Conservation (phyloP, 1,284 basidiomycete species). For the Gymnopus androsaceus region DNA sequence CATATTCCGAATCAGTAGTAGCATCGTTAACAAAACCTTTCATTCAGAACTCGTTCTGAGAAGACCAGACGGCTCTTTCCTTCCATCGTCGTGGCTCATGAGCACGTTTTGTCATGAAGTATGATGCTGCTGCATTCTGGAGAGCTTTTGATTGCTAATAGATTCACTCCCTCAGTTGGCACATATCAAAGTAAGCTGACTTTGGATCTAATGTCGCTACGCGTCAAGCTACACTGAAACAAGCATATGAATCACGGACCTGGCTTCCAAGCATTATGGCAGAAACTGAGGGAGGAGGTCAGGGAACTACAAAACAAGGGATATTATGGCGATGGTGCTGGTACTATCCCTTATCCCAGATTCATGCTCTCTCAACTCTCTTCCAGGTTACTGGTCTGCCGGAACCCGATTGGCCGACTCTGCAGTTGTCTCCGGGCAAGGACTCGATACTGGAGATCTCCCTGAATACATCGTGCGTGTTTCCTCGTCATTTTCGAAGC, state of each 20-base stretch:
- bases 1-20: neutral
- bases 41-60: slow-evolving; percentile 74
- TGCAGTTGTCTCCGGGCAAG: slow-evolving; percentile 49
- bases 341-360: slow-evolving; percentile 1
- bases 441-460: slow-evolving; percentile 54
- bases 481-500: slow-evolving; percentile 3
- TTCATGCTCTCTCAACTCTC: neutral
- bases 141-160: neutral
- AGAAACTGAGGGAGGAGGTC: slow-evolving; percentile 63
- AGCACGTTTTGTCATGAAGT: slow-evolving; percentile 84
- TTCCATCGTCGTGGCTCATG: slow-evolving; percentile 67
- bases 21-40: too few species aligned
- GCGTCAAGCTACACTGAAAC: slow-evolving; percentile 5
- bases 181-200: slow-evolving; percentile 64
- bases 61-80: slow-evolving; percentile 57
- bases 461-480: slow-evolving; percentile 72
- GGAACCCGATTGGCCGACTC: slow-evolving; percentile 70
- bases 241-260: slow-evolving; percentile 80
- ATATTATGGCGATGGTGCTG: slow-evolving; percentile 76
- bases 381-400: slow-evolving; percentile 76
- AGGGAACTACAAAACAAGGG: slow-evolving; percentile 65
- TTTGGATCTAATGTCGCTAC: neutral
- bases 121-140: slow-evolving; percentile 22
- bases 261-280: slow-evolving; percentile 73
- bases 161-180: slow-evolving; percentile 52